phyloP scores from a whole-genome alignment of 495 filamentous ascomycete species.

The Gamarada debralockiae region DNA sequence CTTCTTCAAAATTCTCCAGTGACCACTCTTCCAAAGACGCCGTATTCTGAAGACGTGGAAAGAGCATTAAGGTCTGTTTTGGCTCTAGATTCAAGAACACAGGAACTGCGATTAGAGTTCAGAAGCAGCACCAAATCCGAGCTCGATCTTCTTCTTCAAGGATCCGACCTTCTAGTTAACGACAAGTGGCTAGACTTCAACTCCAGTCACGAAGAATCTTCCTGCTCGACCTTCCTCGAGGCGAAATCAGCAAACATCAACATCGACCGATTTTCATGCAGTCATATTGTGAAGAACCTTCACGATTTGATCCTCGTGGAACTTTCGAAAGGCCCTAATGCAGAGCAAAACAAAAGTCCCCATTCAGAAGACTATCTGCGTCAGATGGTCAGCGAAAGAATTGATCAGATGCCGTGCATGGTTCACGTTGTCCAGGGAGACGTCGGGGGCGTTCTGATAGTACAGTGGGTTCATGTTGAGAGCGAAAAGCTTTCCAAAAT shows the following conservation, averaged over 20 bases:
- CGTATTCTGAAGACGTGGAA: conserved; percentile 4
- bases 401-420: conserved; percentile 18
- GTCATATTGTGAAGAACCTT: conserved; percentile 10
- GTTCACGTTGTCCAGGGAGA: background rate
- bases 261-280: conserved; percentile 6
- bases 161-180: conserved; percentile 2
- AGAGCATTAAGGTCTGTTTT: conserved; percentile 8
- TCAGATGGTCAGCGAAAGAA: conserved; percentile 3
- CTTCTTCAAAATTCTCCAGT: conserved; percentile 2
- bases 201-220: background rate
- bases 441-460: conserved; percentile 1
- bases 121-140: conserved; percentile 4
- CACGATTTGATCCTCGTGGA: conserved; percentile 9
- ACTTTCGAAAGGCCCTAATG: background rate
- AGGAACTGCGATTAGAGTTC: conserved; percentile 7
- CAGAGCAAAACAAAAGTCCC: background rate
- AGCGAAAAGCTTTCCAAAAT: background rate
- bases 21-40: background rate
- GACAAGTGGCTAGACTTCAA: conserved; percentile 15
- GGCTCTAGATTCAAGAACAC: conserved; percentile 8
- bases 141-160: conserved; percentile 15
- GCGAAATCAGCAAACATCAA: background rate
- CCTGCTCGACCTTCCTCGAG: conserved; percentile 4
- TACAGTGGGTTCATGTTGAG: conserved; percentile 8
- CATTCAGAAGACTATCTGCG: background rate